These are phyloP conservation scores for Cordyceps militaris DNA, from an alignment of 2,329 filamentous ascomycete genomes.

Conservation along the genomic window DNA sequence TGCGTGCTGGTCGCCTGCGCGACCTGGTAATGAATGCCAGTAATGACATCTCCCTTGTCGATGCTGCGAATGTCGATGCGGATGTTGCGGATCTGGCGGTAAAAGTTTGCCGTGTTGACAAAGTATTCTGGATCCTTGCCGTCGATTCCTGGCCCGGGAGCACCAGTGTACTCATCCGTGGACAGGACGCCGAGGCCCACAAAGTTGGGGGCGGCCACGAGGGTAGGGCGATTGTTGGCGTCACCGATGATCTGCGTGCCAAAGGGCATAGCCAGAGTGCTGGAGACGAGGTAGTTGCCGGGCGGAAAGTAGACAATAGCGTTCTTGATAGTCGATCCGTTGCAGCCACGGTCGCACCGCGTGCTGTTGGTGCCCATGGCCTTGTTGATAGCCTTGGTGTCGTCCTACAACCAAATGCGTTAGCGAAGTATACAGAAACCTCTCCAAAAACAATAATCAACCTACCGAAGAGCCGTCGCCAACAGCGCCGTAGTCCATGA, in stretches of 20 bases:
- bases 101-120: conserved; percentile 15
- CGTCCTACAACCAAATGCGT: conserved; percentile 13
- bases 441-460: background rate
- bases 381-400: conserved; percentile 30
- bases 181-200: conserved; percentile 47
- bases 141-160: background rate
- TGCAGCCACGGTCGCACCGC: background rate
- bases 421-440: background rate
- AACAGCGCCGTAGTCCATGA: background rate
- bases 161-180: conserved; percentile 28
- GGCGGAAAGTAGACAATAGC: conserved; percentile 19
- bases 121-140: conserved; percentile 6
- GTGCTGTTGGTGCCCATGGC: conserved; percentile 19
- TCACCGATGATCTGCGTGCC: background rate
- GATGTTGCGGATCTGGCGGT: conserved; percentile 18
- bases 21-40: conserved; percentile 19
- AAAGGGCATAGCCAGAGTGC: background rate
- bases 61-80: background rate
- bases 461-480: conserved; percentile 1
- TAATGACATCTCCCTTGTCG: background rate
- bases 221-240: conserved; percentile 43
- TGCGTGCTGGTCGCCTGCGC: conserved; percentile 21
- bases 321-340: background rate
- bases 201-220: conserved; percentile 46
- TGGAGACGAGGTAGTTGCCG: background rate